phyloP scores from a whole-genome alignment of 225 moss, liverwort and hornwort species.

The Sphagnum tenellum region DNA sequence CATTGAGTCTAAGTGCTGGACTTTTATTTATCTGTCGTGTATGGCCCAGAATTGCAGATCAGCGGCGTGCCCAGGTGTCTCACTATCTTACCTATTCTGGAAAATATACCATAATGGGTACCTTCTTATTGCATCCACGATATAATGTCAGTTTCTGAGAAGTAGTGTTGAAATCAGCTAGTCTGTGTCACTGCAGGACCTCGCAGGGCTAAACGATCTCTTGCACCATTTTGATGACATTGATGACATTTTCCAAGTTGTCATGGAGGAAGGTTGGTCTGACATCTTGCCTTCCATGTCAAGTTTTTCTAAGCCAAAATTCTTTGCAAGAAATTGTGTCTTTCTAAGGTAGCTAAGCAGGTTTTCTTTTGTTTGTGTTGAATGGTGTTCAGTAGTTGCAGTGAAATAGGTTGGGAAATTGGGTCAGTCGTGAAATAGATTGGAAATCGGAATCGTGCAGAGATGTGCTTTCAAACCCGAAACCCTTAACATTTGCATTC shows the following conservation, averaged over 20 bases:
- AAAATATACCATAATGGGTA: no score
- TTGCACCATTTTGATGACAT: slow-evolving; percentile 81
- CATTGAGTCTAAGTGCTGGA: slow-evolving; percentile 26
- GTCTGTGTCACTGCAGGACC: slow-evolving; percentile 31
- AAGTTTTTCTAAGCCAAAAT: background rate
- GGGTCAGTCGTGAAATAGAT: background rate
- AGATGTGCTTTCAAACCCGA: no score
- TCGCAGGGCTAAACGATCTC: slow-evolving; percentile 74
- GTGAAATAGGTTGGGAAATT: background rate
- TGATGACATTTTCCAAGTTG: slow-evolving; percentile 80
- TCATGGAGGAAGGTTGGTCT: slow-evolving; percentile 46
- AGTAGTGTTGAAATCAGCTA: background rate
- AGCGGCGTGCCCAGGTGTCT: slow-evolving; percentile 53
- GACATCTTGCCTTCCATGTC: background rate
- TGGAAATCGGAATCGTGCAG: no score
- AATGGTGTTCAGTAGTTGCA: no score
- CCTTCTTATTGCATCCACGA: background rate
- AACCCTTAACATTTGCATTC: no score
- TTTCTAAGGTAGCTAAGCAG: background rate
- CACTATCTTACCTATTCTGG: background rate
- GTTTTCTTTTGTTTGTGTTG: no score
- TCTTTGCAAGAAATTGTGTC: background rate
- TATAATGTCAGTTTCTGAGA: background rate
- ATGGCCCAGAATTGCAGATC: slow-evolving; percentile 59
- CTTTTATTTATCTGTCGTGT: slow-evolving; percentile 32